Evolutionary conservation across 768 basidiomycete species (phyloP), one percentile per base, ranked within the genome.

Genomic region (Tubosaeta sp.): DNA sequence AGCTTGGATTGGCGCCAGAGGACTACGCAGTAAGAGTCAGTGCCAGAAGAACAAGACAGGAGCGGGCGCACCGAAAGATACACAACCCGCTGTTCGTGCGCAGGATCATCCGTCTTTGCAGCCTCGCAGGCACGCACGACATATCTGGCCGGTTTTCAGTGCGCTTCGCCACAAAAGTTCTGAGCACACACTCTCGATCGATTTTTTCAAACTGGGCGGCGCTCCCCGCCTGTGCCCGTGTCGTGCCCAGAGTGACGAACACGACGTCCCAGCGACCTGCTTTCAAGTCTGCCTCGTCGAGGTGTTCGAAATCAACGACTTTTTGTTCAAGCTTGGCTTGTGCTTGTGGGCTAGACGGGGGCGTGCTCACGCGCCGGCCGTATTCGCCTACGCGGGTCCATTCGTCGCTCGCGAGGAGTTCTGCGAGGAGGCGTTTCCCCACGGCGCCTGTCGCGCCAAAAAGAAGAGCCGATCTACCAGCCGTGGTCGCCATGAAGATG

Each of bases 171-270:
- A 24, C 30, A 1, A 22, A 30, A 6, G 0, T 10, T 10, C 3
- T 12, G 3, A 5, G 2, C 31, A 71, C 80, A 53, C 56, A 89
- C 82, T 87, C 83, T 66, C 84, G 72, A 59, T 90, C 90, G 50
- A 91, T 88, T 71, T 80, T 86, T 61, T 84, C 83, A 55, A 89
- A 91, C 9, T 76, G 76, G 31, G 76, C 79, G 1, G 77, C 78
- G 55, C 83, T 78, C 3, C 87, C 87, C 0, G 87, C 88, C 14
- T 29, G 52, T 14, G 75, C 78, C 22, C 69, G 73, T 12, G 81
- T 83, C 18, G 88, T 90, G 8, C 88, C 90, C 9, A 91, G 66
- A 73, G 86, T 76, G 53, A 92, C 80, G 60, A 83, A 85, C 0
- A 92, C 83, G 19, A 86, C 82, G 65, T 90, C 87, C 82, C 85